These are phyloP conservation scores for Camillea tinctor DNA, from an alignment of 2,329 filamentous ascomycete species.

Conservation along the genomic window DNA sequence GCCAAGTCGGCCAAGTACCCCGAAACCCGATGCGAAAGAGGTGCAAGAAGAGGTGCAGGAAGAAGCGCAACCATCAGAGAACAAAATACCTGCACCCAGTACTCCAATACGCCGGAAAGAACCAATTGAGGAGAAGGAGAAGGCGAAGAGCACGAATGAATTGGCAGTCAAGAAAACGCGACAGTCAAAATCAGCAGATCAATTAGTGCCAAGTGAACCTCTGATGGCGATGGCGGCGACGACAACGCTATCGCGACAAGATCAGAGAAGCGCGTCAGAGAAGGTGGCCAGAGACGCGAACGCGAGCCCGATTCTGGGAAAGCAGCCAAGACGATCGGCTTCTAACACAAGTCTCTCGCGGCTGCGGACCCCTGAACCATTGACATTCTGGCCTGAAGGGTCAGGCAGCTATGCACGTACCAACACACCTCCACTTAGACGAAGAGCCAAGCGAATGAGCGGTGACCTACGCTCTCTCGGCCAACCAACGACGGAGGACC, in stretches of 20 bases:
- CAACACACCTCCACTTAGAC: slow-evolving; percentile 66
- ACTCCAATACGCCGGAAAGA: slow-evolving; percentile 18
- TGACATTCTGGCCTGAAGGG: slow-evolving; percentile 61
- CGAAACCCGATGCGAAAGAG: slow-evolving; percentile 29
- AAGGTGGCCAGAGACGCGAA: slow-evolving; percentile 24
- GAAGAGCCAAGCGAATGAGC: slow-evolving; percentile 66
- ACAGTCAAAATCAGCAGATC: slow-evolving; percentile 20
- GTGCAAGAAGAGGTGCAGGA: too few species aligned
- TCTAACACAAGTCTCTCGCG: slow-evolving; percentile 56
- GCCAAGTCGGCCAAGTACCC: slow-evolving; percentile 38
- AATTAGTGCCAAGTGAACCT: slow-evolving; percentile 8
- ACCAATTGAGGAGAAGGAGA: slow-evolving; percentile 9
- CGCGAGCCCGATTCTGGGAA: slow-evolving; percentile 16
- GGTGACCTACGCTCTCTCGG: slow-evolving; percentile 72
- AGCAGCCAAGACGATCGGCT: slow-evolving; percentile 40
- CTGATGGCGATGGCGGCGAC: too few species aligned
- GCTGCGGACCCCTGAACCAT: slow-evolving; percentile 52
- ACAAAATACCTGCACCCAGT: slow-evolving; percentile 25
- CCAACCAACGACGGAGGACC: slow-evolving; percentile 45
- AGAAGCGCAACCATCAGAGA: slow-evolving; percentile 24
- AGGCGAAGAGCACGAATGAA: slow-evolving; percentile 8
- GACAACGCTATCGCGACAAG: slow-evolving; percentile 18
- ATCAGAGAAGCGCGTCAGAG: slow-evolving; percentile 41
- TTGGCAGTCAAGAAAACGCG: slow-evolving; percentile 21
- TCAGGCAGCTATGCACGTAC: slow-evolving; percentile 53